phyloP scores from a whole-genome alignment of 169 alveolate species.

The Babesia divergens region DNA sequence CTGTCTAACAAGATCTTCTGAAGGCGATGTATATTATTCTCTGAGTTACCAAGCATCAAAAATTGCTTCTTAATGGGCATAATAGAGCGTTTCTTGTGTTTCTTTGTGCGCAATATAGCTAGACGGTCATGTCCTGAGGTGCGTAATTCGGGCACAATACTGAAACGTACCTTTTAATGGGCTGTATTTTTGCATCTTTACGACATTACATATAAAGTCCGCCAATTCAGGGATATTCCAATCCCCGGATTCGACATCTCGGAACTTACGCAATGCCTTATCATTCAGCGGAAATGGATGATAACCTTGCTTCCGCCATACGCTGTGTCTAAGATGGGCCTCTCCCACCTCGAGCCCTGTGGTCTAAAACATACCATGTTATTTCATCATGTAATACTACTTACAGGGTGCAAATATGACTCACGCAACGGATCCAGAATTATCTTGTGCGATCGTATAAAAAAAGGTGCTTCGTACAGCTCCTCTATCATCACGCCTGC shows the following conservation, averaged over 20 bases:
- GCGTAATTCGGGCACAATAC: background rate
- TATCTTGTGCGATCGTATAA: slow-evolving; percentile 30
- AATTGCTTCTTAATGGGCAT: background rate
- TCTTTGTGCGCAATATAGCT: background rate
- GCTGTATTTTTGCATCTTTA: slow-evolving; percentile 15
- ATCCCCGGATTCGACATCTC: background rate
- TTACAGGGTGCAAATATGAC: slow-evolving; percentile 35
- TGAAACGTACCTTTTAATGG: background rate
- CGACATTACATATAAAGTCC: slow-evolving; percentile 6
- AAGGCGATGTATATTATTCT: background rate
- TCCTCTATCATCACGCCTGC: slow-evolving; percentile 47
- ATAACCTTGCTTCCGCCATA: slow-evolving; percentile 43
- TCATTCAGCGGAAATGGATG: slow-evolving; percentile 19
- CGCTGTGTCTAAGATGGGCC: slow-evolving; percentile 38
- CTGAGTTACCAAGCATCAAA: background rate
- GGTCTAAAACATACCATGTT: background rate
- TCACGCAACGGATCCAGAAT: slow-evolving; percentile 50
- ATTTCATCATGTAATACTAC: background rate
- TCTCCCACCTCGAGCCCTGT: slow-evolving; percentile 57
- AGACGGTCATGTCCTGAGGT: background rate
- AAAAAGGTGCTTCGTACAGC: slow-evolving; percentile 52
- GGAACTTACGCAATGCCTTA: background rate
- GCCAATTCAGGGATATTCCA: slow-evolving; percentile 50
- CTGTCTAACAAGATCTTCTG: background rate
- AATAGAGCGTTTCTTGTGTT: background rate